Evolutionary conservation across 805 yeast species (phyloP).

Genomic region (Torulaspora delbrueckii): DNA sequence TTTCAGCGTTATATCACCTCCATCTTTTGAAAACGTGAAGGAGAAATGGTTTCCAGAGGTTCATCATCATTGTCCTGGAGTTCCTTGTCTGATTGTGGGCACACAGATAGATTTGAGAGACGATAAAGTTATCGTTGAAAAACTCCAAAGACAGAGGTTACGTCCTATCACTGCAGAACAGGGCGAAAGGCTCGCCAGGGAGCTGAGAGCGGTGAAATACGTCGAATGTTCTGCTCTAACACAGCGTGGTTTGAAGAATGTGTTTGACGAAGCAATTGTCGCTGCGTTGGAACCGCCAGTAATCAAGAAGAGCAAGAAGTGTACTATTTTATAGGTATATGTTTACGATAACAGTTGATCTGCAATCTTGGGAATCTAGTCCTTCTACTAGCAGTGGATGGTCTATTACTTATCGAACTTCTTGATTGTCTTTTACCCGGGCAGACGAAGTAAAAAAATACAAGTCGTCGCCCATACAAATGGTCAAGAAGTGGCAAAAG

Average conservation of each 20-base stretch:
- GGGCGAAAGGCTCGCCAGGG: slow-evolving; percentile 92
- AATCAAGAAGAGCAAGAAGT: slow-evolving; percentile 67
- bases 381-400: neutral
- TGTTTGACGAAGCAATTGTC: slow-evolving; percentile 97
- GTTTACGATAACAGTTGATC: slow-evolving; percentile 7
- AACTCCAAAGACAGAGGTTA: slow-evolving; percentile 85
- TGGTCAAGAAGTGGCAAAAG: slow-evolving; percentile 4
- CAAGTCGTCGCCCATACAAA: neutral
- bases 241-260: slow-evolving; percentile 93
- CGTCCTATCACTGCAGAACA: slow-evolving; percentile 78
- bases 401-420: neutral
- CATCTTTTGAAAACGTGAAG: slow-evolving; percentile 93
- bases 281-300: slow-evolving; percentile 98
- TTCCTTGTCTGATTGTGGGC: slow-evolving; percentile 94
- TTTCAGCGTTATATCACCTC: slow-evolving; percentile 94
- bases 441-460: neutral
- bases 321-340: slow-evolving; percentile 63
- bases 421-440: slow-evolving; percentile 1
- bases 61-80: slow-evolving; percentile 97
- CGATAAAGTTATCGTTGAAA: slow-evolving; percentile 84
- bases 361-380: neutral
- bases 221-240: slow-evolving; percentile 98
- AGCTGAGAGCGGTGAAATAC: slow-evolving; percentile 90
- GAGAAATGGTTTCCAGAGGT: slow-evolving; percentile 99
- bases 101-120: slow-evolving; percentile 94